These are phyloP conservation scores for Lipomyces mesembrius DNA, from an alignment of 805 yeast species.

Conservation along the genomic window DNA sequence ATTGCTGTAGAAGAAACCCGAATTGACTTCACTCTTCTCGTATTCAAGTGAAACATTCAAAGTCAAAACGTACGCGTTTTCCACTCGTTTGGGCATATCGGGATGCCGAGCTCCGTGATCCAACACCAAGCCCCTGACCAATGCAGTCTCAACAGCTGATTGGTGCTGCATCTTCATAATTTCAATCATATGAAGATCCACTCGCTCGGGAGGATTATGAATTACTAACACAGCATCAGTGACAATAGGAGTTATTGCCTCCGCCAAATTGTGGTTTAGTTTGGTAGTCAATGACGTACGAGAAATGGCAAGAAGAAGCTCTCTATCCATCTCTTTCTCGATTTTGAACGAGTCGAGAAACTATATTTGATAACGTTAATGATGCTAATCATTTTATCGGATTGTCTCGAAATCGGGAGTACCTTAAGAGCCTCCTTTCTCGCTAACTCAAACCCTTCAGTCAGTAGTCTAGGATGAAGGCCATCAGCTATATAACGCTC, in stretches of 20 bases:
- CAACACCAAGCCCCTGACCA: constrained; percentile 85
- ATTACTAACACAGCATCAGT: constrained; percentile 93
- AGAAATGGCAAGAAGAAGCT: constrained; percentile 88
- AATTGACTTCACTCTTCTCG: constrained; percentile 96
- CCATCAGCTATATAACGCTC: constrained; percentile 91
- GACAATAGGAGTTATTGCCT: constrained; percentile 87
- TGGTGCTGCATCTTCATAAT: constrained; percentile 98
- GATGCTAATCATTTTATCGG: constrained; percentile 25
- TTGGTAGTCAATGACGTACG: constrained; percentile 87
- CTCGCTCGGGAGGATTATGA: constrained; percentile 52
- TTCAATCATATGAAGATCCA: constrained; percentile 96
- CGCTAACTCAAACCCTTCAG: constrained; percentile 94
- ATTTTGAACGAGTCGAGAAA: constrained; percentile 71
- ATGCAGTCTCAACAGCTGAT: constrained; percentile 77
- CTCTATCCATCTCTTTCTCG: constrained; percentile 70
- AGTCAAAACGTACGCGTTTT: constrained; percentile 82
- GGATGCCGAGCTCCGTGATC: constrained; percentile 99
- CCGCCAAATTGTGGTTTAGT: constrained; percentile 74
- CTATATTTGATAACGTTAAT: constrained; percentile 34
- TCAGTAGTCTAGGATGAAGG: constrained; percentile 90
- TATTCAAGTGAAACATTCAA: constrained; percentile 94
- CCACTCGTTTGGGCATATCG: constrained; percentile 91
- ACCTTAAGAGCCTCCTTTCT: constrained; percentile 65
- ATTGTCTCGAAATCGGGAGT: not conserved
- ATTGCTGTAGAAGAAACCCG: constrained; percentile 89